Evolutionary conservation across 768 basidiomycete genomes (phyloP).

Genomic region (Suillus lakei): DNA sequence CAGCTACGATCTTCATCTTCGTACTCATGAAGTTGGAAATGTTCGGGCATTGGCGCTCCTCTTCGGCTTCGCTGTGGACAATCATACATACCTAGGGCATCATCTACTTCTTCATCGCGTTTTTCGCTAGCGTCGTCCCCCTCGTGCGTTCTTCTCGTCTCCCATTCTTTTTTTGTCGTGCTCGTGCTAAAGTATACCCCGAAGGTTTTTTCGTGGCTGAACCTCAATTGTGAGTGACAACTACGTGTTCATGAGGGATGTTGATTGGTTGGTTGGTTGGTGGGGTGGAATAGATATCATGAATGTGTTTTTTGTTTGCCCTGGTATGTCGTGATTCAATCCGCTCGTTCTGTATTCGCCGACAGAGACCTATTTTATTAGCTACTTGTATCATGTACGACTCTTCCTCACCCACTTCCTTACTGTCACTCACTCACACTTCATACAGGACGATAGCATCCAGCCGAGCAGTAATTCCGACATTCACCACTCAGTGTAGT

Average conservation of each 20-base stretch:
- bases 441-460: neutral
- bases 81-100: slow-evolving; percentile 23
- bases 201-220: slow-evolving; percentile 2
- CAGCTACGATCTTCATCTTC: slow-evolving; percentile 26
- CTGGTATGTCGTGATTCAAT: neutral
- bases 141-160: slow-evolving; percentile 2
- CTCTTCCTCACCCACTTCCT: no score
- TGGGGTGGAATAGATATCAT: neutral
- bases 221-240: no score
- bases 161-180: neutral
- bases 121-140: slow-evolving; percentile 21
- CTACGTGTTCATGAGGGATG: neutral
- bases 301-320: neutral
- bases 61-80: slow-evolving; percentile 13
- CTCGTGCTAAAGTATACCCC: neutral
- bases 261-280: no score
- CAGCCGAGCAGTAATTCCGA: neutral
- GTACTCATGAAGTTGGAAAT: slow-evolving; percentile 22
- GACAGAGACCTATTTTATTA: neutral
- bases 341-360: neutral
- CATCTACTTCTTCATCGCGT: slow-evolving; percentile 22
- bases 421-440: no score
- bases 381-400: neutral
- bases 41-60: slow-evolving; percentile 17
- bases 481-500: neutral